Conservation (phyloP, 441 rosid species). For the Macaranga tanarius region DNA sequence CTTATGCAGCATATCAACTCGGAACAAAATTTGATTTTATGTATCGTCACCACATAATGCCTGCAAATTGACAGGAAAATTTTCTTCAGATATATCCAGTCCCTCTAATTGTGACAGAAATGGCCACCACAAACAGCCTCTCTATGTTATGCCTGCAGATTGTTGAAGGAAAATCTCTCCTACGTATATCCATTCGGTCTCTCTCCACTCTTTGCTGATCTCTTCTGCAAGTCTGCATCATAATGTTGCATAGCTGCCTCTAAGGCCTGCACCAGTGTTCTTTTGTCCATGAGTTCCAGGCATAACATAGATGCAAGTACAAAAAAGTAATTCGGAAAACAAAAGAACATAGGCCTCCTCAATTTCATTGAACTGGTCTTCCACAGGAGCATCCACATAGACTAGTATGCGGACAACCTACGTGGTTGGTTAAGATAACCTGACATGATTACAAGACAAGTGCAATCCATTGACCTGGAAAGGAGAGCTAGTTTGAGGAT, state of each 20-base stretch:
- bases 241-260: slow-evolving; percentile 87
- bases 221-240: slow-evolving; percentile 74
- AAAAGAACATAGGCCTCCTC: neutral
- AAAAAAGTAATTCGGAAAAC: neutral
- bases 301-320: neutral
- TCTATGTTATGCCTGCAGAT: neutral
- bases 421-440: neutral
- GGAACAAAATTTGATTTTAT: slow-evolving; percentile 32
- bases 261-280: slow-evolving; percentile 51
- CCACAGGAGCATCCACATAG: neutral
- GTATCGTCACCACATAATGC: slow-evolving; percentile 1
- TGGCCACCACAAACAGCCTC: neutral
- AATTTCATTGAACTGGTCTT: neutral
- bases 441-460: neutral
- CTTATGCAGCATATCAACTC: neutral
- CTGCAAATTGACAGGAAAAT: neutral
- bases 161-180: neutral
- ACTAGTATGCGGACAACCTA: neutral
- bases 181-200: slow-evolving; percentile 52
- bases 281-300: neutral
- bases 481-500: too few species aligned
- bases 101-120: neutral
- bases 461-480: neutral
- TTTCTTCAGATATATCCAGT: neutral
- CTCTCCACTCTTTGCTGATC: slow-evolving; percentile 52